Evolutionary conservation across 176 grass and related monocot genomes (phyloP).

Genomic region (Oryza rufipogon): DNA sequence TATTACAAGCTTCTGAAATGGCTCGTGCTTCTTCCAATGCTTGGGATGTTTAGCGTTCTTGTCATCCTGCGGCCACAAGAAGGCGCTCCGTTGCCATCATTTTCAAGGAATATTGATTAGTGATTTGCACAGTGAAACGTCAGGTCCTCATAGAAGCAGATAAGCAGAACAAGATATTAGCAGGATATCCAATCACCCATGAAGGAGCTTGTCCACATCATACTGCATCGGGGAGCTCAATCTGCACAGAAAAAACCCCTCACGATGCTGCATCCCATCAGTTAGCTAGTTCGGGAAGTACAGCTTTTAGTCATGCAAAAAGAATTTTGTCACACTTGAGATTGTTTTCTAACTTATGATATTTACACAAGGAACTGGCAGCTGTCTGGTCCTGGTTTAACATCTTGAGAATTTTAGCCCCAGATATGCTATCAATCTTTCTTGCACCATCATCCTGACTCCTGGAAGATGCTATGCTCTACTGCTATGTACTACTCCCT

Average conservation of each 20-base stretch:
- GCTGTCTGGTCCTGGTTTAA: neutral
- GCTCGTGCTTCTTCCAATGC: conserved; percentile 91
- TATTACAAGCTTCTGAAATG: conserved; percentile 98
- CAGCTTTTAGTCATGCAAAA: conserved; percentile 34
- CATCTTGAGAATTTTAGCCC: neutral
- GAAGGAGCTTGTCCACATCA: neutral
- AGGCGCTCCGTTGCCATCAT: conserved; percentile 85
- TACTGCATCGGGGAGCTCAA: conserved; percentile 24
- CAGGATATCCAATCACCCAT: neutral
- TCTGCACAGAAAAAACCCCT: conserved; percentile 20
- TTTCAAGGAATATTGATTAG: conserved; percentile 85
- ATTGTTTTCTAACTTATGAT: conserved; percentile 23
- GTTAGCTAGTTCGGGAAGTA: conserved; percentile 26
- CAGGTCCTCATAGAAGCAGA: neutral
- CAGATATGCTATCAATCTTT: neutral
- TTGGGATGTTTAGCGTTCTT: conserved; percentile 86
- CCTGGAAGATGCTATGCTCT: neutral
- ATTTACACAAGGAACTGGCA: neutral
- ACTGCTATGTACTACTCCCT: neutral
- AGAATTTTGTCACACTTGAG: conserved; percentile 38
- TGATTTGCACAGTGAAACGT: conserved; percentile 17
- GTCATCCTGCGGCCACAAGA: conserved; percentile 88
- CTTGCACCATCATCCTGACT: neutral
- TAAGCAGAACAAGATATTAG: conserved; percentile 2
- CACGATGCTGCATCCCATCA: conserved; percentile 7